phyloP scores from a whole-genome alignment of 1,284 basidiomycete species.

The Ganoderma lucidum region DNA sequence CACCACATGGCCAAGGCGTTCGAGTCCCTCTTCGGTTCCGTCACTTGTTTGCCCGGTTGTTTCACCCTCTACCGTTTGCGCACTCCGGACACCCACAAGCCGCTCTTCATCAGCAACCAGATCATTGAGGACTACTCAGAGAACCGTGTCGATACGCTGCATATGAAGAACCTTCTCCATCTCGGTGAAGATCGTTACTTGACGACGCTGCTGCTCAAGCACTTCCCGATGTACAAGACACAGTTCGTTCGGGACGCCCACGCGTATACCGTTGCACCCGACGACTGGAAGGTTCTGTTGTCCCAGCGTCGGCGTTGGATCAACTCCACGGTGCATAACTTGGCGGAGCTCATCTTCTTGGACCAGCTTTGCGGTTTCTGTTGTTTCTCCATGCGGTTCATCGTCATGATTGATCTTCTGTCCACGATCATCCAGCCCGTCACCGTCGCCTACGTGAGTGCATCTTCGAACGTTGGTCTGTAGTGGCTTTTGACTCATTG shows the following conservation, averaged over 20 bases:
- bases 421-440: constrained; percentile 91
- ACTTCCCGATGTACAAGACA: constrained; percentile 93
- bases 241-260: constrained; percentile 95
- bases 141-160: constrained; percentile 95
- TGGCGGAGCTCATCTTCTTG: constrained; percentile 92
- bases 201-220: constrained; percentile 94
- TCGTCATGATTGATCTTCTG: constrained; percentile 95
- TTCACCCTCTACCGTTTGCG: constrained; percentile 95
- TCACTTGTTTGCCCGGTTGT: constrained; percentile 98
- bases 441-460: constrained; percentile 91
- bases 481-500: constrained; percentile 25
- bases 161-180: constrained; percentile 97
- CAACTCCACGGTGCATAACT: constrained; percentile 98
- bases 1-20: constrained; percentile 99
- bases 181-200: constrained; percentile 99
- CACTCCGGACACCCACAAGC: constrained; percentile 93
- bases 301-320: constrained; percentile 99
- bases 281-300: constrained; percentile 94
- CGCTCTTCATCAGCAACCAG: constrained; percentile 87
- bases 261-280: constrained; percentile 91
- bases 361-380: constrained; percentile 97
- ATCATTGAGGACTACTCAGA: constrained; percentile 95
- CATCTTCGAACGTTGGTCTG: not conserved
- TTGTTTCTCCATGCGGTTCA: constrained; percentile 98
- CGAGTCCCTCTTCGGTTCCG: constrained; percentile 95